Evolutionary conservation across 176 grass and related monocot genomes (phyloP).

Genomic region (Oryza meyeriana): DNA sequence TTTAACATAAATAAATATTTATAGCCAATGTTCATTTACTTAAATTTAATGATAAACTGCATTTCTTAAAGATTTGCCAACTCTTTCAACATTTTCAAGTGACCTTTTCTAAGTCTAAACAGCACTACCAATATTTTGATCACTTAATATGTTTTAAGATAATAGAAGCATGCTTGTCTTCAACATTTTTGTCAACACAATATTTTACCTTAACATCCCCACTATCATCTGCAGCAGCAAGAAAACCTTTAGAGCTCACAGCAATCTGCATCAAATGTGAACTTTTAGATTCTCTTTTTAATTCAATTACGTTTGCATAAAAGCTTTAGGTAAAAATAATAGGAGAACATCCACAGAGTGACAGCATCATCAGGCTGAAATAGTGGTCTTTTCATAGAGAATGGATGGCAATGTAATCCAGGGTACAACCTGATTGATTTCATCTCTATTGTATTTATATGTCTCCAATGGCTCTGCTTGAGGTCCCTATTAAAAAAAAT

Average conservation of each 20-base stretch:
- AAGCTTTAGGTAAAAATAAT: neutral
- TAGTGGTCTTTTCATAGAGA: neutral
- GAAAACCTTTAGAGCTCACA: conserved; percentile 74
- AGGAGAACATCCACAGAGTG: conserved; percentile 3
- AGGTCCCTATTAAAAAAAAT: conserved; percentile 56
- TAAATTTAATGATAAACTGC: conserved; percentile 8
- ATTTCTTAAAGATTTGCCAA: neutral
- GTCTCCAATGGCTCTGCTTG: conserved; percentile 70
- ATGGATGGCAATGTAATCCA: conserved; percentile 7
- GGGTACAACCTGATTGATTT: conserved; percentile 87
- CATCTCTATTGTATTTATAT: conserved; percentile 94
- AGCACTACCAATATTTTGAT: conserved; percentile 1
- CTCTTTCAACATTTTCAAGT: neutral
- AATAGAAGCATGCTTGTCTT: neutral
- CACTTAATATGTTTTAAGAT: conserved; percentile 7
- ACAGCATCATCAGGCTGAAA: conserved; percentile 3
- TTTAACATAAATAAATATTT: neutral
- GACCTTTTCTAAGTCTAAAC: neutral
- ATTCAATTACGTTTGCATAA: neutral
- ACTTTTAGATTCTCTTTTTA: conserved; percentile 13
- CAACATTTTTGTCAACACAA: neutral
- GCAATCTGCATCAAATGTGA: conserved; percentile 57
- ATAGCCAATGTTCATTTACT: neutral
- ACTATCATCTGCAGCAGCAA: conserved; percentile 91
- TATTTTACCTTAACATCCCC: conserved; percentile 88